Conservation (phyloP, 306 rosid genomes). For the Prunus dulcis region DNA sequence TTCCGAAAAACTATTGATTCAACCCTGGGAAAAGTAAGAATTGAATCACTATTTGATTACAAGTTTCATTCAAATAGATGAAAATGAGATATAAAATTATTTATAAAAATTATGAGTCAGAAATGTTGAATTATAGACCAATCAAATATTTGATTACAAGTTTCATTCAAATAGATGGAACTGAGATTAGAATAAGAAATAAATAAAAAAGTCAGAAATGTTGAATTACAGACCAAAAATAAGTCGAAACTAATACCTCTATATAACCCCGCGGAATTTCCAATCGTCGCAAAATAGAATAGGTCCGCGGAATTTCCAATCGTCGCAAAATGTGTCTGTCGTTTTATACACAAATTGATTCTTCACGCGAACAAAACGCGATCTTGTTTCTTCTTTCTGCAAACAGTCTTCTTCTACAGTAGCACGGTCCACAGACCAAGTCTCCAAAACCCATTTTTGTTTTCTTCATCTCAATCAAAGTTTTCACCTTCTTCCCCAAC, state of each 20-base stretch:
- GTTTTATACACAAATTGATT: neutral
- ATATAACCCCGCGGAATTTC: neutral
- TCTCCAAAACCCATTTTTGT: neutral
- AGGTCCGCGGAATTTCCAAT: too few species aligned
- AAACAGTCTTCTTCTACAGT: neutral
- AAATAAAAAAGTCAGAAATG: neutral
- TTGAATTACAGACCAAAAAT: neutral
- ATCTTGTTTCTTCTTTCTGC: neutral
- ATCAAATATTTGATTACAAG: too few species aligned
- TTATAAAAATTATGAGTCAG: neutral
- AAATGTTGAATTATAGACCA: neutral
- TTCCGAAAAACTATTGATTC: too few species aligned
- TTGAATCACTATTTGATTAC: too few species aligned
- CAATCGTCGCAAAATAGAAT: neutral
- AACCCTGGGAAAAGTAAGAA: too few species aligned
- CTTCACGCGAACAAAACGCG: conserved; percentile 3
- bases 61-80: too few species aligned
- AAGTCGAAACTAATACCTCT: neutral
- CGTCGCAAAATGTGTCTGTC: neutral
- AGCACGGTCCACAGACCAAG: neutral
- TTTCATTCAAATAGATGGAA: too few species aligned
- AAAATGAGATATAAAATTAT: too few species aligned
- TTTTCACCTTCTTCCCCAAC: conserved; percentile 2
- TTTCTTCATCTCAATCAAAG: neutral
- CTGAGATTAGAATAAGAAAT: too few species aligned